These are phyloP conservation scores for Globisporangium iwayamae DNA, from an alignment of 352 stramenopile genomes.

Conservation along the genomic window DNA sequence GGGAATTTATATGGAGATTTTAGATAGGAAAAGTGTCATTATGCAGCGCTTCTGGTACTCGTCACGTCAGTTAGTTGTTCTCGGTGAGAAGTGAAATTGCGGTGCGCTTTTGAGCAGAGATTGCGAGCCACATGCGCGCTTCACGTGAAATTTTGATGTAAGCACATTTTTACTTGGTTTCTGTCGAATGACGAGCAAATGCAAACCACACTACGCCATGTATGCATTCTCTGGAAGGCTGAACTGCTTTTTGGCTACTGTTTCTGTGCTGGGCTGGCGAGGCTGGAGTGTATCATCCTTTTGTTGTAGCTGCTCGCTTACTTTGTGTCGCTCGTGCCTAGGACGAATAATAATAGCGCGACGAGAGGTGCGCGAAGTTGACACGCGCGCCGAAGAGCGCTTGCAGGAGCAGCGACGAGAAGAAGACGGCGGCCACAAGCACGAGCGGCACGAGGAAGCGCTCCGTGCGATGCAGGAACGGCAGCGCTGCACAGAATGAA, in stretches of 20 bases:
- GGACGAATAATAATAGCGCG: slow-evolving; percentile 78
- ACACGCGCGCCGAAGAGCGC: slow-evolving; percentile 59
- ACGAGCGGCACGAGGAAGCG: slow-evolving; percentile 86
- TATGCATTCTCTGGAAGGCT: neutral
- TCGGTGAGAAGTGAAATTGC: neutral
- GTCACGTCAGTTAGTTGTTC: neutral
- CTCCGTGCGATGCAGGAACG: slow-evolving; percentile 89
- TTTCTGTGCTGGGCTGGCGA: no score
- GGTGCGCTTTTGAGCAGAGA: neutral
- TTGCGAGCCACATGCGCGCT: neutral
- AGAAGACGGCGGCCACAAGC: slow-evolving; percentile 63
- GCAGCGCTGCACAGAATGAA: slow-evolving; percentile 49
- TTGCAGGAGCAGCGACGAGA: slow-evolving; percentile 81
- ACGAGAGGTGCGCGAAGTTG: slow-evolving; percentile 74
- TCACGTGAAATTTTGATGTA: neutral
- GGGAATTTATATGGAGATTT: neutral
- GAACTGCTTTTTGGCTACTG: neutral
- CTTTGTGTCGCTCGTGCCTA: slow-evolving; percentile 10
- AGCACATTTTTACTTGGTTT: neutral
- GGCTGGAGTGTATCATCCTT: no score
- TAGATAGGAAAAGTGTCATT: neutral
- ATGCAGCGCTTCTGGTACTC: no score
- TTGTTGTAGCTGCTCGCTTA: neutral
- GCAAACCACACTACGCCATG: neutral
- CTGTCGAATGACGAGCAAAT: neutral